A percentile compares a stretch with the other conserved stretches of the same genome.
Conservation (phyloP, 257 asterid species). For the Solanum pinnatisectum region DNA sequence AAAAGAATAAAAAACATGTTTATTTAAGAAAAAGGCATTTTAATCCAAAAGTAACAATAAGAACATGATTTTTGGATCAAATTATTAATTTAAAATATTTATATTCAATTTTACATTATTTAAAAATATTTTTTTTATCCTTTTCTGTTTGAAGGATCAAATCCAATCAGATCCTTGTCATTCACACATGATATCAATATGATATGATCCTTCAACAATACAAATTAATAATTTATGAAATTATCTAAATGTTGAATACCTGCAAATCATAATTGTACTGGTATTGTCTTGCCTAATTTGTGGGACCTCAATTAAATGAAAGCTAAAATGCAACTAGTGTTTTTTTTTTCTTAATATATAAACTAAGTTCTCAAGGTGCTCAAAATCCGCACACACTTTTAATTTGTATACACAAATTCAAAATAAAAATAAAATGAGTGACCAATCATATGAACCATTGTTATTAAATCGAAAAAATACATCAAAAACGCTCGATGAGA, state of each 20-base stretch:
- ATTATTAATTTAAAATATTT: too few species aligned
- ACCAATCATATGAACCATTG: background rate
- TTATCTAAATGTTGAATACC: background rate
- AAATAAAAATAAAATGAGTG: background rate
- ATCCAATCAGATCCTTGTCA: background rate
- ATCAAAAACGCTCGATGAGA: slow-evolving; percentile 26
- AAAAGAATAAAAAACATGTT: too few species aligned
- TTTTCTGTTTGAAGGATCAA: too few species aligned
- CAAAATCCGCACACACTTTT: background rate
- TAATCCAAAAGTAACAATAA: too few species aligned
- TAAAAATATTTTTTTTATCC: too few species aligned
- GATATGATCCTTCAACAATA: background rate
- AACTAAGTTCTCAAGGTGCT: background rate
- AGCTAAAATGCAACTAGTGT: background rate
- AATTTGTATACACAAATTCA: background rate
- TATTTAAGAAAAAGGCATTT: too few species aligned
- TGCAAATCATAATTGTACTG: background rate
- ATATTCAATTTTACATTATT: too few species aligned
- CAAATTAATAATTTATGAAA: too few species aligned
- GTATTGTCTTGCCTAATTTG: background rate
- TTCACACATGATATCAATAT: background rate
- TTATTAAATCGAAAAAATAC: background rate
- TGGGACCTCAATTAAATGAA: background rate
- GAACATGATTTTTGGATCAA: too few species aligned
- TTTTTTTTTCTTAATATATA: background rate